Base-by-base conservation (phyloP, 805 yeast species). In the Cyberlindnera japonica region DNA sequence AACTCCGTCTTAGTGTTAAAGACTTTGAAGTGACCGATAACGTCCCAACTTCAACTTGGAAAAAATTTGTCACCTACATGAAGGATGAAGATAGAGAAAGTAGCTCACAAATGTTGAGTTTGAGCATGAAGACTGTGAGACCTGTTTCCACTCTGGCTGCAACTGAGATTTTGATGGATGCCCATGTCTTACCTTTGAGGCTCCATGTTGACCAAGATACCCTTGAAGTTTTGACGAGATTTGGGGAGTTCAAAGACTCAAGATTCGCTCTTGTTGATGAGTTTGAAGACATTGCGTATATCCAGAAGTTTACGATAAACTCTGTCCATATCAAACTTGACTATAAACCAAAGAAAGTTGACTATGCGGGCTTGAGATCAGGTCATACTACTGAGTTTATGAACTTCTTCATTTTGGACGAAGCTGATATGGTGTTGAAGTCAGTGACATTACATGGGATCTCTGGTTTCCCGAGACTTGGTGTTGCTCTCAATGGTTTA, bases 201-300 rank as follows among this genome's bases (percentile, higher is more conserved):
- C 61, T 93, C 13, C 88, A 87, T 57, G 79, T 93, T 32, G 98
- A 93, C 60, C 99, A 93, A 59, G 98, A 91, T 54, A 86, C 97
- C 0, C 67, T 89, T 15, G 96, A 89, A 41, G 90, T 91, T 49
- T 51, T 89, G 23, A 75, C 79, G 0, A 67, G 96, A 26, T 93
- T 88, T 62, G 77, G 83, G 24, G 89, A 81, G 44, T 93, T 93
- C 58, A 81, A 77, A 54, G 95, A 86, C 53, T 50, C 65, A 2
- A 62, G 93, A 43, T 84, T 85, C 56, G 72, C 73, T 4, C 63
- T 84, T 13, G 71, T 79, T n/a, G 70, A 71, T 18, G 71, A 67
- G 11, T 71, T 66, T 43, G 88, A 82, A 33, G 93, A 83, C 43
- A 72, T 76, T 6, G 54, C 77, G 1, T 90, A 76, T 54, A 69